These are phyloP conservation scores for Metrosideros polymorpha DNA, from an alignment of 441 rosid genomes.

Conservation along the genomic window DNA sequence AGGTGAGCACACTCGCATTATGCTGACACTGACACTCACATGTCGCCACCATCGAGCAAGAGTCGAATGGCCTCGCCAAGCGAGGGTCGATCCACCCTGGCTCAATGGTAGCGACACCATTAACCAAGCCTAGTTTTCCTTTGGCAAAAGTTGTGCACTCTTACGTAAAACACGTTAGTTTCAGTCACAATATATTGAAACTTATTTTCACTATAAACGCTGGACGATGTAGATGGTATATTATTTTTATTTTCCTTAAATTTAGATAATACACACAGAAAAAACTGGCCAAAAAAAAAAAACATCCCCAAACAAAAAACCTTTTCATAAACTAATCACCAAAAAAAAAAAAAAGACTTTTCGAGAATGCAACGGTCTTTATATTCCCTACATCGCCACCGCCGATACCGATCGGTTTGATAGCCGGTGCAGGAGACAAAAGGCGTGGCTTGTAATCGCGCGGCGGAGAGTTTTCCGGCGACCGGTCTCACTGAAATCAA, in stretches of 20 bases:
- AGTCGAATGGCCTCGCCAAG: background rate
- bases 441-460: background rate
- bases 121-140: accelerated
- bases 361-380: background rate
- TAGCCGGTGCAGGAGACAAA: background rate
- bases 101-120: background rate
- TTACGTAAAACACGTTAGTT: accelerated
- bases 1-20: background rate
- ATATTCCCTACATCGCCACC: background rate
- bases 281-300: background rate
- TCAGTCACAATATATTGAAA: accelerated
- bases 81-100: background rate
- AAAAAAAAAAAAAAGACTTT: background rate
- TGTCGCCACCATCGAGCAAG: accelerated
- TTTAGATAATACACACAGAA: background rate
- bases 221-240: background rate
- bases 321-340: background rate
- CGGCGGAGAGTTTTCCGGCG: background rate
- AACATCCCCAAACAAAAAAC: accelerated
- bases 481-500: background rate
- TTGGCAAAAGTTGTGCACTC: accelerated
- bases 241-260: background rate
- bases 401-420: accelerated
- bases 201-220: no score
- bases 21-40: no score